These are phyloP conservation scores for Xylaria polymorpha DNA, from an alignment of 2,329 filamentous ascomycete genomes.

Conservation along the genomic window DNA sequence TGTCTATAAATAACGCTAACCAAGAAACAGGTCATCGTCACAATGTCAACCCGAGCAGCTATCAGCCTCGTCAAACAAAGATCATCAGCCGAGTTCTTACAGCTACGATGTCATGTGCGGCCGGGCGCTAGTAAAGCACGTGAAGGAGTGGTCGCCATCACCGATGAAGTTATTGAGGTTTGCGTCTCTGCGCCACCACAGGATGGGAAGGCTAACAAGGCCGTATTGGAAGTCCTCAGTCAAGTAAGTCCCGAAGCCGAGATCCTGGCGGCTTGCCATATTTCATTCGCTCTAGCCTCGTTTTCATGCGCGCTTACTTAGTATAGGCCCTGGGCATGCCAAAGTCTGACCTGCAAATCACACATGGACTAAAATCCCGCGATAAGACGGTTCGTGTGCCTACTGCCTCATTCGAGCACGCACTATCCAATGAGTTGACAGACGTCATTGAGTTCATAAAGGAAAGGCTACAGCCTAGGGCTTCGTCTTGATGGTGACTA, in stretches of 20 bases:
- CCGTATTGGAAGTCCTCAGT: slow-evolving; percentile 71
- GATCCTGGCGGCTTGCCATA: neutral
- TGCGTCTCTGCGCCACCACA: slow-evolving; percentile 73
- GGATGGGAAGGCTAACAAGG: slow-evolving; percentile 76
- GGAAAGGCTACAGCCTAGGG: slow-evolving; percentile 39
- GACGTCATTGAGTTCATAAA: slow-evolving; percentile 43
- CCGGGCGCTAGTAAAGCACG: slow-evolving; percentile 71
- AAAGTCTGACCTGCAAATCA: slow-evolving; percentile 72
- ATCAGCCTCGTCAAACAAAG: slow-evolving; percentile 62
- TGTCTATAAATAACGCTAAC: slow-evolving; percentile 6
- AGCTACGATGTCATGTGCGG: slow-evolving; percentile 74
- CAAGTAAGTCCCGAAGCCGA: slow-evolving; percentile 51
- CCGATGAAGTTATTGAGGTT: slow-evolving; percentile 68
- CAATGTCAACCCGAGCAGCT: slow-evolving; percentile 58
- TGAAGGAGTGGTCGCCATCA: slow-evolving; percentile 69
- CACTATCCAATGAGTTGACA: slow-evolving; percentile 35
- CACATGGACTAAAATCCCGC: slow-evolving; percentile 71
- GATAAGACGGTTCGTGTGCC: slow-evolving; percentile 68
- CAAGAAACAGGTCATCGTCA: neutral
- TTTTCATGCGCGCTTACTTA: slow-evolving; percentile 14
- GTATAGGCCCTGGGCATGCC: slow-evolving; percentile 68
- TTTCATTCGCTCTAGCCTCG: neutral
- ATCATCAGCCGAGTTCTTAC: slow-evolving; percentile 57
- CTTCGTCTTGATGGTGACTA: slow-evolving; percentile 1
- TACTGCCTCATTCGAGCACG: slow-evolving; percentile 40